Conservation (phyloP, 1,284 basidiomycete genomes). For the Marasmius tenuissimus region DNA sequence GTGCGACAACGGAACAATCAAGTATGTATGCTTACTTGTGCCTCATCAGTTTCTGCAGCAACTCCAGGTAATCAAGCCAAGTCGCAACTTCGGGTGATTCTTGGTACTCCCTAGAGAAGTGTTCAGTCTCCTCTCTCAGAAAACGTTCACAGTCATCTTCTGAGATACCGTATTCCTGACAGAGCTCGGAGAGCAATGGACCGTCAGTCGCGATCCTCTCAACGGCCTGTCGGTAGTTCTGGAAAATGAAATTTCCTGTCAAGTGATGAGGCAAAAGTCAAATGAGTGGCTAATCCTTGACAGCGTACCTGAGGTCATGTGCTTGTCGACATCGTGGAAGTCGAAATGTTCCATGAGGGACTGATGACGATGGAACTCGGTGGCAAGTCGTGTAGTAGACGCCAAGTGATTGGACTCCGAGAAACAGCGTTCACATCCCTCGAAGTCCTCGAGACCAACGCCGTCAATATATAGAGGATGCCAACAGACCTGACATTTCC, state of each 20-base stretch:
- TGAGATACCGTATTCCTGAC: no score
- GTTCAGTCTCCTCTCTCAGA: no score
- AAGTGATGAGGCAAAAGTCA: neutral
- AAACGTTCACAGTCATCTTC: no score
- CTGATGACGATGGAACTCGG: conserved; percentile 25
- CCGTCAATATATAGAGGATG: conserved; percentile 29
- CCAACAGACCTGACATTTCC: conserved; percentile 27
- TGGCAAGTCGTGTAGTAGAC: conserved; percentile 18
- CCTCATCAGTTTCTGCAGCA: no score
- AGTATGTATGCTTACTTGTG: no score
- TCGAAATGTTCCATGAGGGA: conserved; percentile 21
- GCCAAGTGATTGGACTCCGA: conserved; percentile 29
- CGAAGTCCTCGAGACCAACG: conserved; percentile 34
- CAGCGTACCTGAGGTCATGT: conserved; percentile 11
- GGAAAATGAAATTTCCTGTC: neutral
- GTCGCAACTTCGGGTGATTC: no score
- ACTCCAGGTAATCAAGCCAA: no score
- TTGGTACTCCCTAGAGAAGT: no score
- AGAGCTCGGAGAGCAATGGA: no score
- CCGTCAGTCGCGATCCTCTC: conserved; percentile 15
- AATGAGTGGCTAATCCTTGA: neutral
- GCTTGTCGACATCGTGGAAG: conserved; percentile 20
- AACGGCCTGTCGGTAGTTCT: conserved; percentile 23
- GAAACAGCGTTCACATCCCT: conserved; percentile 31
- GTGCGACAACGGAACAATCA: neutral